A percentile compares a stretch with the other conserved stretches of the same genome.
phyloP scores from a whole-genome alignment of 176 grass and related monocot genomes.

The Hsuehochloa calcarea region DNA sequence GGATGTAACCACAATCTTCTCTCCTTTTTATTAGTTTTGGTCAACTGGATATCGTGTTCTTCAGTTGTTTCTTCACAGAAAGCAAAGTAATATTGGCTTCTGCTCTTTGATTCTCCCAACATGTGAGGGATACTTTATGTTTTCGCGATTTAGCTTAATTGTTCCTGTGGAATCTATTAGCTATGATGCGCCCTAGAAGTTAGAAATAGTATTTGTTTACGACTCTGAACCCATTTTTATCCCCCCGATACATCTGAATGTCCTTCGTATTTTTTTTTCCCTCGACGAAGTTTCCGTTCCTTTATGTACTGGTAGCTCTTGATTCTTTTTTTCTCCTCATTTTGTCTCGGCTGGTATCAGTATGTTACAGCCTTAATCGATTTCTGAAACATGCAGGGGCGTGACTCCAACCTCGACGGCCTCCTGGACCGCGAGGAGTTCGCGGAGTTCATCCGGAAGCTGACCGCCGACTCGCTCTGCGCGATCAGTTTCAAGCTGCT shows the following conservation, averaged over 20 bases:
- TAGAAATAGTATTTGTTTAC: conserved; percentile 10
- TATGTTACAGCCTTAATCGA: neutral
- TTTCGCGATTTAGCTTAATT: neutral
- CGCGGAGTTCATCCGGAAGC: conserved; percentile 78
- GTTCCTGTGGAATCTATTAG: neutral
- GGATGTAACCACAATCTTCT: conserved; percentile 33
- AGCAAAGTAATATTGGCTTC: conserved; percentile 14
- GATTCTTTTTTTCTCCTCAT: no score
- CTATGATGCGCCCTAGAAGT: neutral
- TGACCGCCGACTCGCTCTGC: conserved; percentile 71
- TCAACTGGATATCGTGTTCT: neutral
- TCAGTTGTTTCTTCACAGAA: conserved; percentile 13
- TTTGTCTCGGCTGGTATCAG: neutral
- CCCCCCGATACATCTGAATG: neutral
- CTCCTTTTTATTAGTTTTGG: conserved; percentile 4
- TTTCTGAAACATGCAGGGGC: conserved; percentile 48
- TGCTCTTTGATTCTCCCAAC: neutral
- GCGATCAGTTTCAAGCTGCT: conserved; percentile 65
- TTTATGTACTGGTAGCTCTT: neutral
- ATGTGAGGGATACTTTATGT: neutral
- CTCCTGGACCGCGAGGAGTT: conserved; percentile 91
- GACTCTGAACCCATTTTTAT: neutral
- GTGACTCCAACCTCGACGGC: conserved; percentile 71
- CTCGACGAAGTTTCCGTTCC: neutral
- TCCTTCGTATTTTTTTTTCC: neutral